These are phyloP conservation scores for Prunus mongolica DNA, from an alignment of 306 rosid genomes.

Conservation along the genomic window DNA sequence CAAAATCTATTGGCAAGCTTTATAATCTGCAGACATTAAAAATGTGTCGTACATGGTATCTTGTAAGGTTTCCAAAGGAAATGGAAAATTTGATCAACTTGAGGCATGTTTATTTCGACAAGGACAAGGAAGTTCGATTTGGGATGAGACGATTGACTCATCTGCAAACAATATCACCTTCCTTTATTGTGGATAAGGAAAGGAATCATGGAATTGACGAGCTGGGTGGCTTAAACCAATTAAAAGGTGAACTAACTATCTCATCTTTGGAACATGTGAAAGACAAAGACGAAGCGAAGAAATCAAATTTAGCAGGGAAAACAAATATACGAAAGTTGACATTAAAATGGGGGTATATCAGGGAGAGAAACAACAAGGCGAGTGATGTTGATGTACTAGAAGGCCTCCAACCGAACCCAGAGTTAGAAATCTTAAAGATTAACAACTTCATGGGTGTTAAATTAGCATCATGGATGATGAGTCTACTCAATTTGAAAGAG, in stretches of 20 bases:
- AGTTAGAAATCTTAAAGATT: neutral
- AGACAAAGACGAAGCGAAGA: neutral
- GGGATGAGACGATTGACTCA: neutral
- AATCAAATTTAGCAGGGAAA: neutral
- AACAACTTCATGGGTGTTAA: neutral
- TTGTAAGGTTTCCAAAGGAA: too few relatives aligned
- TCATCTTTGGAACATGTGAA: neutral
- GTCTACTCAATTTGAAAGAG: neutral
- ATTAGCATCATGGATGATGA: neutral
- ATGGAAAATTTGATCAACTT: too few relatives aligned
- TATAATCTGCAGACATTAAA: too few relatives aligned
- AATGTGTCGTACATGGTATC: rapidly evolving
- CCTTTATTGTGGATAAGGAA: neutral
- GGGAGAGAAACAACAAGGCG: neutral
- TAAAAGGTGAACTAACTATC: neutral
- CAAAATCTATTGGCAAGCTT: too few relatives aligned
- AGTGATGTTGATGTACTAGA: neutral
- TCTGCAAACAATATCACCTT: neutral
- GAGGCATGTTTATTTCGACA: too few relatives aligned
- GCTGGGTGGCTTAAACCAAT: neutral
- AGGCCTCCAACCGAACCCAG: neutral
- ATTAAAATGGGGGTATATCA: neutral
- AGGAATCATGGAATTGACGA: neutral
- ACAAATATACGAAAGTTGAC: neutral
- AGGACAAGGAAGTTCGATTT: rapidly evolving